Evolutionary conservation across 2,329 filamentous ascomycete genomes (phyloP).

Genomic region (Colletotrichum sp.): DNA sequence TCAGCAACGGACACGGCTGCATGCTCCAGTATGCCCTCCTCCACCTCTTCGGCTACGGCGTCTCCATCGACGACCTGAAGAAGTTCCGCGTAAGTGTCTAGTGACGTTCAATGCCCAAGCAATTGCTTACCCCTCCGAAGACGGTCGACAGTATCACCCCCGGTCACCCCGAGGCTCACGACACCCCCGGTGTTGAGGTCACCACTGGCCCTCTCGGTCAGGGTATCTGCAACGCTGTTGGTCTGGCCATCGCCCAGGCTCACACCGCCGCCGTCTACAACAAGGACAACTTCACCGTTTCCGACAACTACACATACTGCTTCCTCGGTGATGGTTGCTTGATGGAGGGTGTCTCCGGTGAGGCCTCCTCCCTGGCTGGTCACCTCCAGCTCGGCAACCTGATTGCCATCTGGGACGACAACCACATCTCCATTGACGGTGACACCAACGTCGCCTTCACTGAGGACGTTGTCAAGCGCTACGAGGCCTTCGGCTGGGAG

Average conservation of each 20-base stretch:
- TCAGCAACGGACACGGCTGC: conserved; percentile 96
- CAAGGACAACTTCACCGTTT: conserved; percentile 89
- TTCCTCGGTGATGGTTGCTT: conserved; percentile 99
- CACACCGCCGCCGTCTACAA: conserved; percentile 94
- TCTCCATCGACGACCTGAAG: conserved; percentile 93
- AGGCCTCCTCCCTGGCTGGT: conserved; percentile 90
- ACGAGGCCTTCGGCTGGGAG: conserved; percentile 98
- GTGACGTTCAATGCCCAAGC: neutral
- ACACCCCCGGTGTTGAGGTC: conserved; percentile 96
- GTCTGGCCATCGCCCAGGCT: conserved; percentile 94
- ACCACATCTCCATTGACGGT: conserved; percentile 95
- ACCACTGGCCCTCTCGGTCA: conserved; percentile 98
- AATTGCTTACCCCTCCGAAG: conserved; percentile 31
- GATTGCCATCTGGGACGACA: conserved; percentile 97
- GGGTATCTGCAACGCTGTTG: conserved; percentile 96
- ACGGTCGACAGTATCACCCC: conserved; percentile 78
- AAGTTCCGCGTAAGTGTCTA: conserved; percentile 81
- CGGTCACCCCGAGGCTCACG: conserved; percentile 94
- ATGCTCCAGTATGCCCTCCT: conserved; percentile 99
- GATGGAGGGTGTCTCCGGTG: conserved; percentile 96
- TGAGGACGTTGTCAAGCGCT: conserved; percentile 93
- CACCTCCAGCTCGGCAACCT: conserved; percentile 98
- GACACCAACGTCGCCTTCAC: conserved; percentile 97
- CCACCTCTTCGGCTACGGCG: conserved; percentile 90
- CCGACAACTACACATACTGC: conserved; percentile 96